phyloP scores from a whole-genome alignment of 495 filamentous ascomycete species.

The Rusavskia elegans region DNA sequence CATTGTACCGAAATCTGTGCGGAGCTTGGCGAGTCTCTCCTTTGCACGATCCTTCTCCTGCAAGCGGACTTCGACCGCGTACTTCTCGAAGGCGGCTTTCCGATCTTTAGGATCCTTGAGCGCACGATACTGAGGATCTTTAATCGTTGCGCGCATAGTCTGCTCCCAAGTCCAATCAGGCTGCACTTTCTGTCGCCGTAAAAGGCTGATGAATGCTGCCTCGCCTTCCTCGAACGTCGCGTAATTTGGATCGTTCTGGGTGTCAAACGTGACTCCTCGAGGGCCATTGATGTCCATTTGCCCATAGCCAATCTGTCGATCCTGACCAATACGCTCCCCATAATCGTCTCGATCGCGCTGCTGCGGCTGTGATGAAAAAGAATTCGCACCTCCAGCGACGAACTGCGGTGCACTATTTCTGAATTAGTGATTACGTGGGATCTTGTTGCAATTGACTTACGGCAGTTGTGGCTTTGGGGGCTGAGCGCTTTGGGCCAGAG shows the following conservation, averaged over 20 bases:
- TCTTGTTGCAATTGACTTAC: conserved; percentile 31
- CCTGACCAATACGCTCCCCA: conserved; percentile 41
- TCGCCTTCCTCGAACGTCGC: conserved; percentile 80
- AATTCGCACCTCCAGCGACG: conserved; percentile 44
- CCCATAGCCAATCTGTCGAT: conserved; percentile 53
- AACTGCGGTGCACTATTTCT: conserved; percentile 44
- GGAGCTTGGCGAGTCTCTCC: conserved; percentile 84
- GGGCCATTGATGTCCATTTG: conserved; percentile 35
- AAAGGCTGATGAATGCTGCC: conserved; percentile 79
- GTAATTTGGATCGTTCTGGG: conserved; percentile 68
- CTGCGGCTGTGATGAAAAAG: conserved; percentile 31
- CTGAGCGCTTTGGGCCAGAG: conserved; percentile 41
- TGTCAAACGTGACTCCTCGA: conserved; percentile 44
- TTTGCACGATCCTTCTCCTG: conserved; percentile 93
- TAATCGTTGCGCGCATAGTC: conserved; percentile 74
- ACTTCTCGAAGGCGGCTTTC: conserved; percentile 90
- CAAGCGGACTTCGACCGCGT: conserved; percentile 71
- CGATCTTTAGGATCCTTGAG: conserved; percentile 89
- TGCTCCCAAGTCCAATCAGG: conserved; percentile 90
- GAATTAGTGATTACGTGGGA: not conserved
- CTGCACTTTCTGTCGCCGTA: conserved; percentile 70
- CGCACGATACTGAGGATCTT: conserved; percentile 84
- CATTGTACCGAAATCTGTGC: conserved; percentile 91
- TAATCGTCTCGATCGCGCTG: conserved; percentile 36
- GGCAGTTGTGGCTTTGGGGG: conserved; percentile 32